Conservation (phyloP, 139 green algal genomes). For the Chlamydomonas asymmetrica region DNA sequence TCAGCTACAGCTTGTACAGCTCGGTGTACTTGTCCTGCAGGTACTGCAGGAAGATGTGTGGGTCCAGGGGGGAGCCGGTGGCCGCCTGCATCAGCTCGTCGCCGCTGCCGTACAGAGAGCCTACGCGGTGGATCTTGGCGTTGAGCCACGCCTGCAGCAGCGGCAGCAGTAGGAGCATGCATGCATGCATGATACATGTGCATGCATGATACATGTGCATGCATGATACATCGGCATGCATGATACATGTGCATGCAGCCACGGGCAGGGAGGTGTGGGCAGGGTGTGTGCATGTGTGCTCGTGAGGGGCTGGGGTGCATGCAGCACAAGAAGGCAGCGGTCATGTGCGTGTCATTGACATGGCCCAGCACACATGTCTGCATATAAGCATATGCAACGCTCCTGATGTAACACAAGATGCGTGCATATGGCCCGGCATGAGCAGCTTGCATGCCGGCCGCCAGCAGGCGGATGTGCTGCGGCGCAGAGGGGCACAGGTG, state of each 20-base stretch:
- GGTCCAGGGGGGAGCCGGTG: slow-evolving; percentile 75
- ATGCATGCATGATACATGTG: too few relatives aligned
- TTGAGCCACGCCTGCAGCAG: slow-evolving; percentile 83
- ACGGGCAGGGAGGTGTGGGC: not conserved
- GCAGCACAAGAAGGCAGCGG: not conserved
- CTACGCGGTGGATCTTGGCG: slow-evolving; percentile 77
- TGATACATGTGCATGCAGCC: not conserved
- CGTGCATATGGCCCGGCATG: too few relatives aligned
- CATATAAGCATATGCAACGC: too few relatives aligned
- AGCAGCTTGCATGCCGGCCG: too few relatives aligned
- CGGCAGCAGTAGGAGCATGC: too few relatives aligned
- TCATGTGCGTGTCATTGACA: too few relatives aligned
- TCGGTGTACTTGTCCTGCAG: slow-evolving; percentile 78
- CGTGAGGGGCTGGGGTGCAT: not conserved
- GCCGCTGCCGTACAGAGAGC: slow-evolving; percentile 67
- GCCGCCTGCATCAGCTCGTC: slow-evolving; percentile 82
- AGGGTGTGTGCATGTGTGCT: too few relatives aligned
- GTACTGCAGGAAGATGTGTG: slow-evolving; percentile 75
- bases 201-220: not conserved
- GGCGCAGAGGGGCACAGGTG: too few relatives aligned
- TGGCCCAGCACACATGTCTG: too few relatives aligned
- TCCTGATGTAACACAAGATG: too few relatives aligned
- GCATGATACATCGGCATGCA: not conserved
- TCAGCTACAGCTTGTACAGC: slow-evolving; percentile 67
- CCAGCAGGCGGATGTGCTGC: too few relatives aligned